phyloP scores from a whole-genome alignment of 768 basidiomycete species.

The Candolleomyces aberdarensis region DNA sequence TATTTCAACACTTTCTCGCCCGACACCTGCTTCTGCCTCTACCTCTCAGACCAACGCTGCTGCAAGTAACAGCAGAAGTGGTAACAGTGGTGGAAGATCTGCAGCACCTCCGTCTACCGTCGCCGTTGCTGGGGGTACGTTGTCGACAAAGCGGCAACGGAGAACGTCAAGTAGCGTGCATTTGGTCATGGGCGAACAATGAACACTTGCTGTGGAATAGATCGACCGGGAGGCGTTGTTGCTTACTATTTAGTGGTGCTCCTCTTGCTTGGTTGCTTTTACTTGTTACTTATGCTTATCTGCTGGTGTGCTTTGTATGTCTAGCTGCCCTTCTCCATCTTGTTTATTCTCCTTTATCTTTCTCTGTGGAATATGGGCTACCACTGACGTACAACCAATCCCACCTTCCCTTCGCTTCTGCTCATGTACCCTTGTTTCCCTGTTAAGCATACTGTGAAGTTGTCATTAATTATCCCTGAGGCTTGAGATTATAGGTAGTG shows the following conservation, averaged over 20 bases:
- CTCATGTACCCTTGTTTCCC: not conserved
- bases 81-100: constrained; percentile 19
- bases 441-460: too few relatives aligned
- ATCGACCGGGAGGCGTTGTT: constrained; percentile 13
- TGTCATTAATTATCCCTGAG: too few relatives aligned
- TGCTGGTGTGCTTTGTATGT: constrained; percentile 8
- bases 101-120: constrained; percentile 27
- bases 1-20: constrained; percentile 35
- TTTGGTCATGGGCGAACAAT: constrained; percentile 31
- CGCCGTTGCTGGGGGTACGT: constrained; percentile 24
- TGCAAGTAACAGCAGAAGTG: not conserved
- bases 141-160: constrained; percentile 76
- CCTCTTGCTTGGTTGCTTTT: not conserved
- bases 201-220: constrained; percentile 5
- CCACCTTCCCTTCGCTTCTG: not conserved
- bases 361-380: not conserved
- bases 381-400: not conserved
- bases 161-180: constrained; percentile 65
- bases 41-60: not conserved
- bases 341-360: constrained; percentile 1
- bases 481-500: too few relatives aligned
- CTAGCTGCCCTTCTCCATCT: constrained; percentile 5
- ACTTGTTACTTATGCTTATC: constrained; percentile 19
- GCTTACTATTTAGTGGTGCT: constrained; percentile 11
- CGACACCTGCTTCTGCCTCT: constrained; percentile 27